These are phyloP conservation scores for Malbranchea cinnamomea DNA, from an alignment of 2,329 filamentous ascomycete species.

Conservation along the genomic window DNA sequence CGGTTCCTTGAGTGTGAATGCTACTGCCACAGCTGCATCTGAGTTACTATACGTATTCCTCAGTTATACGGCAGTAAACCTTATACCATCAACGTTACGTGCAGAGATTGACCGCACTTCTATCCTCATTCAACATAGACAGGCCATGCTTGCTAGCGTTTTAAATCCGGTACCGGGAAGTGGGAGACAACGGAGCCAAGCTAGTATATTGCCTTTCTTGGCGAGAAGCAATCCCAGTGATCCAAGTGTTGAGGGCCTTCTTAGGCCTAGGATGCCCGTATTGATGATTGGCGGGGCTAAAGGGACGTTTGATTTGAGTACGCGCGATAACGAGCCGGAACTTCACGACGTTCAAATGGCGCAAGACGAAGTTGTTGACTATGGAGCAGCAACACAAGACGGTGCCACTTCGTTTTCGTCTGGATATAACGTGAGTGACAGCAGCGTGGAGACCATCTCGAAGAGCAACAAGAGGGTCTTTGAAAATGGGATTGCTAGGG, in stretches of 20 bases:
- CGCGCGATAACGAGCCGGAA: constrained; percentile 17
- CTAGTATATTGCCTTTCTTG: constrained; percentile 70
- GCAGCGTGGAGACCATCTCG: constrained; percentile 1
- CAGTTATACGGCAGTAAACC: constrained; percentile 46
- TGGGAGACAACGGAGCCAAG: constrained; percentile 45
- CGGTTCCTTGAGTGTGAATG: constrained; percentile 9
- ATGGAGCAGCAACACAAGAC: no score
- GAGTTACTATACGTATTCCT: constrained; percentile 49
- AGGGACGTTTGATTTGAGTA: constrained; percentile 15
- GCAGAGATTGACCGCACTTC: constrained; percentile 68
- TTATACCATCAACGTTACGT: constrained; percentile 56
- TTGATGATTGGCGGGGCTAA: constrained; percentile 16
- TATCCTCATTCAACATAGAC: constrained; percentile 52
- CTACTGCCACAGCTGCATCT: constrained; percentile 35
- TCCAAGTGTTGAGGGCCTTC: constrained; percentile 55
- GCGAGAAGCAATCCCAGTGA: constrained; percentile 49
- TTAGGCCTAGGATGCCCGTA: constrained; percentile 38
- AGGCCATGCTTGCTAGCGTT: constrained; percentile 67
- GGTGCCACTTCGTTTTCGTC: no score
- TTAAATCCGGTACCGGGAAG: constrained; percentile 58
- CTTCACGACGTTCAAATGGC: constrained; percentile 17
- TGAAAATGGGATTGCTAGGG: not conserved
- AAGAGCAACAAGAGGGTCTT: not conserved
- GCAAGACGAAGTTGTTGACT: no score
- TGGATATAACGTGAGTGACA: no score